Base-by-base conservation (phyloP, 306 rosid genomes). In the Dalbergia cochinchinensis region DNA sequence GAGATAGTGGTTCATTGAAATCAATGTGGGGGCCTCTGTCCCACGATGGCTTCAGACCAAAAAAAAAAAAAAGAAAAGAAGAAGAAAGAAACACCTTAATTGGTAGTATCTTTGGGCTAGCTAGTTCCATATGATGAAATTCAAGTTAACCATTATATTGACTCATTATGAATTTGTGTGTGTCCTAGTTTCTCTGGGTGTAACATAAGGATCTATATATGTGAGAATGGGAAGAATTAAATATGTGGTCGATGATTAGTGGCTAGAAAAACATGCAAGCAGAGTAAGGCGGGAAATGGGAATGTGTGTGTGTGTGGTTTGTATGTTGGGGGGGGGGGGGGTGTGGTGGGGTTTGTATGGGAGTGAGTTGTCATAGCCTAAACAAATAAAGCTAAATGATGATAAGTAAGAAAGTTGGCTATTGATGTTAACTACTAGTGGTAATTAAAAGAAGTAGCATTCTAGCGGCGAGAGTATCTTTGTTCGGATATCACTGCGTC, bases 391-490 rank as follows among this genome's bases (percentile, higher is more conserved):
- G 47, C 53, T 55, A 41, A 18, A 75, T 69, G 60, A 82, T 75
- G 77, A 69, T 54, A n/a, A 75, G 31, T 22, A 50, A 82, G 81
- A 82, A 82, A 75, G 73, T 57, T 14, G 54, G 70, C 4, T 69
- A 50, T 48, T 75, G 48, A 60, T 74, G 68, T 66, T 77, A 35
- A 65, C 8, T 5, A 65, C 8, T 5, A 3, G 69, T 44, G 22
- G 12, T 57, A 53, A 73, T 64, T 73, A 51, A 51, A 80, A 47
- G 13, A 20, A 41, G 11, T 63, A 39, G 11, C 71, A 35, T 79
- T 71, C 58, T 65, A 35, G 22, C 69, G 13, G 18, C 55, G 47
- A 48, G 59, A 60, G 57, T 69, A 54, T 61, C 65, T n/a, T 48
- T 69, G 18, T 34, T 34, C 4, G 6, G 7, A 11, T 6, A 10